Conservation (phyloP, 2,329 filamentous ascomycete species). For the Cordyceps cateniannulata region DNA sequence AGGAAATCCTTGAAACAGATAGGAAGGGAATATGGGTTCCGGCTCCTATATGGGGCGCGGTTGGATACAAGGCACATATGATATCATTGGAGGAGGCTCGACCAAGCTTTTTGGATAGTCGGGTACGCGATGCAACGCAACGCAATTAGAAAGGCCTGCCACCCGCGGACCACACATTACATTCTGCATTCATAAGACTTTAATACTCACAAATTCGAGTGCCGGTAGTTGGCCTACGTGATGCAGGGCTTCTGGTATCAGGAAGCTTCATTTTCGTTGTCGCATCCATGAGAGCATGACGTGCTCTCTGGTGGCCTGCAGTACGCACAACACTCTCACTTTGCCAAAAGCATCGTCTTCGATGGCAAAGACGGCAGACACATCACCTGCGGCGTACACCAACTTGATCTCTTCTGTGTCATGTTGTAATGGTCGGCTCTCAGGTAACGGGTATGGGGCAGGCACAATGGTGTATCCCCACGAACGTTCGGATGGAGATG, state of each 20-base stretch:
- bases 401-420: too few relatives aligned
- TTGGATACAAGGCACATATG: constrained; percentile 8
- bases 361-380: too few relatives aligned
- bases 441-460: too few relatives aligned
- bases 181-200: constrained; percentile 8
- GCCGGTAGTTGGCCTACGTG: not conserved
- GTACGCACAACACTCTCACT: too few relatives aligned
- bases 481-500: too few relatives aligned
- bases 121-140: not conserved
- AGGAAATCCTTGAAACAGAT: not conserved
- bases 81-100: constrained; percentile 3
- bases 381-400: too few relatives aligned
- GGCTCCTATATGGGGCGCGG: not conserved
- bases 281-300: not conserved
- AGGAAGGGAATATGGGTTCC: not conserved
- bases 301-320: too few relatives aligned
- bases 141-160: not conserved
- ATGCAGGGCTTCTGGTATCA: too few relatives aligned
- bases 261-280: not conserved
- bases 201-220: not conserved
- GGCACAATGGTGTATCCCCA: too few relatives aligned
- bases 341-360: too few relatives aligned
- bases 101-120: not conserved
- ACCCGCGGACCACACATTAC: not conserved
- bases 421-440: too few relatives aligned